Base-by-base conservation (phyloP, 2,329 filamentous ascomycete genomes). In the Coniella lustricola region DNA sequence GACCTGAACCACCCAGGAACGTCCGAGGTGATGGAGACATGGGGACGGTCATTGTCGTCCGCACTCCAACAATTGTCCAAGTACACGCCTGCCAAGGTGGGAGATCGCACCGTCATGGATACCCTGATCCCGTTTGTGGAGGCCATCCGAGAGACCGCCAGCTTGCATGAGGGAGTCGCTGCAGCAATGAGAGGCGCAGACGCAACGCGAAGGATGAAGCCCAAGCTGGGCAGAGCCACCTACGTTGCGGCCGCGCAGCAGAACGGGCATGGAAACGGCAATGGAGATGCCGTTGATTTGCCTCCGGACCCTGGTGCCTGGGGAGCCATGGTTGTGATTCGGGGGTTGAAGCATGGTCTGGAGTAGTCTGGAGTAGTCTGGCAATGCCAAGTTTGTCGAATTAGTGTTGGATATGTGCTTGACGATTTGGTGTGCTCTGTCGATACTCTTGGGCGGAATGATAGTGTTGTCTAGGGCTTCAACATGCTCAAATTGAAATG, bases 301-400 rank as follows among this genome's bases (percentile, higher is more conserved):
- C 80, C 84, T 4, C 82, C 84, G 3, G 84, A 87, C 61, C 84
- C 84, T 0, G 83, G 84, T 25, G 84, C 84, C 4, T 81, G 82
- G 71, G 84, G 82, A n/a, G 73, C 84, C 20, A 81, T 81, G 73
- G 73, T 77, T 14, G 74, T 67, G 2, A 69, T 76, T 37, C 62
- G 65, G 54, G 72, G 69, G 1, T 50, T 75, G 43, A 44, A 34
- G 13, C 34, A 44, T 16, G 50, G 50, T n/a, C 25, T 39, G 43
- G n/a, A n/a, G n/a, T n/a, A n/a, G n/a, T n/a, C n/a, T n/a, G n/a
- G n/a, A n/a, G n/a, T n/a, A n/a, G n/a, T n/a, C n/a, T n/a, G n/a
- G n/a, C n/a, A n/a, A n/a, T n/a, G n/a, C n/a, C n/a, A n/a, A n/a
- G 7, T 17, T 29, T 13, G 22, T 7, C 12, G 10, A n/a, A n/a